Base-by-base conservation (phyloP, 2,329 filamentous ascomycete genomes). In the Paramyrothecium roridum region DNA sequence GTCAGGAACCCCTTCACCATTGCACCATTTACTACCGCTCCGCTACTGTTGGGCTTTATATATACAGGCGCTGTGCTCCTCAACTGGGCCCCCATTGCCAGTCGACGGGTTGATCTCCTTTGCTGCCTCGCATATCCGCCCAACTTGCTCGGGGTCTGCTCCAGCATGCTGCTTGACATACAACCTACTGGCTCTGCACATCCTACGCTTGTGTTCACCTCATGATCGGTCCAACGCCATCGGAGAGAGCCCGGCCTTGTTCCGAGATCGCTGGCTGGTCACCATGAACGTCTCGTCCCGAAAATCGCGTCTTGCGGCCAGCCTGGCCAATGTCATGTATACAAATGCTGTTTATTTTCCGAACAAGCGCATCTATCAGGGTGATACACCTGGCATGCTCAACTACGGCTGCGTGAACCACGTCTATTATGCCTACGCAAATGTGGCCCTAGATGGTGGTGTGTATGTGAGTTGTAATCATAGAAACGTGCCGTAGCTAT, bases 281-380 rank as follows among this genome's bases (percentile, higher is more conserved):
- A 52, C 48, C 55, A 77, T 74, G 69, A 77, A 69, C 61, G 76
- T 75, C 51, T 73, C 74, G 16, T 76, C 76, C 47, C 76, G 74
- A 65, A 79, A 72, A 68, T 71, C 76, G 60, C 76, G 76, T 58
- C 73, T 78, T 62, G 67, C 73, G 46, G 70, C 73, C 40, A 79
- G 76, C 69, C 68, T 73, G 55, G 63, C 69, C 33, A 67, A 69
- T 57, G 76, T 85, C 57, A 82, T 84, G 73, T 82, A 78, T 67
- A 83, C 83, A 65, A 95, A 95, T 70, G 90, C 87, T 21, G 88
- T 91, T 19, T 95, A 93, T 74, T 95, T 91, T 70, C 89, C 89
- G n/a, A 93, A 91, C 72, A 86, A 84, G 75, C 80, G 86, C 56
- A 83, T 91, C 61, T 91, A 92, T 72, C 80, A 81, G 55, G 83